Evolutionary conservation across 345 rosid genomes (phyloP).

Genomic region (Firmiana major): DNA sequence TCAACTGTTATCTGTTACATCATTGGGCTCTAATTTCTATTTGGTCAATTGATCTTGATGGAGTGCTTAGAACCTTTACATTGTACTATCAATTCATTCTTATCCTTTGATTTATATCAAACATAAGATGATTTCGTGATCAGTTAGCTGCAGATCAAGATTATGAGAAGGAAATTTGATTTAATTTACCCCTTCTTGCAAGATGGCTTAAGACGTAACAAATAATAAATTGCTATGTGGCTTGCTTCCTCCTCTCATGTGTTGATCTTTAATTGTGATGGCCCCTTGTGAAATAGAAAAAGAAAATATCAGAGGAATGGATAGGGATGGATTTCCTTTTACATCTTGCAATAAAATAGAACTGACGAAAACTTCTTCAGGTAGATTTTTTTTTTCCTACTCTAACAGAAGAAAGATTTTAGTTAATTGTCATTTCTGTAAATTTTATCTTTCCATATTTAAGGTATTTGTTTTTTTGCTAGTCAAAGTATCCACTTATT

Average conservation of each 20-base stretch:
- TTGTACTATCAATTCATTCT: neutral
- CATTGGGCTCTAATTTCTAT: neutral
- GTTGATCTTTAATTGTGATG: neutral
- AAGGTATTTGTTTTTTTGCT: neutral
- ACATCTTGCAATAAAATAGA: neutral
- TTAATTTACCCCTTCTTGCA: neutral
- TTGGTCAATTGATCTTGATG: neutral
- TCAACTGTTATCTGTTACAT: neutral
- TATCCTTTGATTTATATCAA: neutral
- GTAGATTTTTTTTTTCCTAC: neutral
- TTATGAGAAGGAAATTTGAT: neutral
- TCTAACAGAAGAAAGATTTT: neutral
- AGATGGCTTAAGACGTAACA: neutral
- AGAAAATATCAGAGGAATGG: neutral
- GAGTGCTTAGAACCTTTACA: constrained; percentile 3
- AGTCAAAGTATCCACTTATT: neutral
- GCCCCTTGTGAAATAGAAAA: neutral
- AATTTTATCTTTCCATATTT: neutral
- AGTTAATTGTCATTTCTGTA: neutral
- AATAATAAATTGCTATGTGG: neutral
- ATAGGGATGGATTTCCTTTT: neutral
- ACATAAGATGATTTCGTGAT: neutral
- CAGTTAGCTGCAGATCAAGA: neutral
- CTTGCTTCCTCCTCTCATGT: neutral
- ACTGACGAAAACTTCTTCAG: neutral